phyloP scores from a whole-genome alignment of 2,329 filamentous ascomycete genomes.

The Blumeriella jaapii region DNA sequence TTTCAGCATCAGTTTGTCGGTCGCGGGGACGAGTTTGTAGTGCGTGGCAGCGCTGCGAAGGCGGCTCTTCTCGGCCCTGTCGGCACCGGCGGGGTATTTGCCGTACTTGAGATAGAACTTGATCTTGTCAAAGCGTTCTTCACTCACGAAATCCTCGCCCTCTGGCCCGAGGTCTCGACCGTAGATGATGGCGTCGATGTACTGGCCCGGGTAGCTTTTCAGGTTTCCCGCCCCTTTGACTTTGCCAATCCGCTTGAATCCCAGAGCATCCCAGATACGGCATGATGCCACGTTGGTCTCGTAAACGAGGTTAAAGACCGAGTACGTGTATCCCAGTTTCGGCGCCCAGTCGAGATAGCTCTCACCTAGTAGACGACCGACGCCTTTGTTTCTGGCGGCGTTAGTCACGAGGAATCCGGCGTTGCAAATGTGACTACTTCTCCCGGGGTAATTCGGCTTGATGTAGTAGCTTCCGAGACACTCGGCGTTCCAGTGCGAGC shows the following conservation, averaged over 20 bases:
- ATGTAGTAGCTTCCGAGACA: constrained; percentile 64
- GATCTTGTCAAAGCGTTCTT: constrained; percentile 98
- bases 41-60: constrained; percentile 88
- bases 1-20: constrained; percentile 84
- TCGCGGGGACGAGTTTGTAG: constrained; percentile 63
- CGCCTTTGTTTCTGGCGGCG: constrained; percentile 42
- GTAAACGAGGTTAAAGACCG: constrained; percentile 65
- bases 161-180: constrained; percentile 47
- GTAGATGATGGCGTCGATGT: constrained; percentile 48
- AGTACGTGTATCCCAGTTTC: constrained; percentile 56
- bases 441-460: constrained; percentile 64
- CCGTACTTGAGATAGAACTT: constrained; percentile 92
- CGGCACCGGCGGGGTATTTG: constrained; percentile 85
- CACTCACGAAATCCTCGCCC: constrained; percentile 73
- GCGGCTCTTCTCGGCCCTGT: constrained; percentile 90
- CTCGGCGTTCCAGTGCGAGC: constrained; percentile 50
- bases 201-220: constrained; percentile 38
- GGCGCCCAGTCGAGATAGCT: constrained; percentile 47
- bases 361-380: constrained; percentile 44
- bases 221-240: constrained; percentile 45
- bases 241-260: constrained; percentile 61
- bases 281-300: constrained; percentile 63
- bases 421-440: constrained; percentile 63
- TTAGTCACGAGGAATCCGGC: constrained; percentile 47
- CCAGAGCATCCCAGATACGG: constrained; percentile 62